Base-by-base conservation (phyloP, 805 yeast species). In the Kuraishia ogatae region DNA sequence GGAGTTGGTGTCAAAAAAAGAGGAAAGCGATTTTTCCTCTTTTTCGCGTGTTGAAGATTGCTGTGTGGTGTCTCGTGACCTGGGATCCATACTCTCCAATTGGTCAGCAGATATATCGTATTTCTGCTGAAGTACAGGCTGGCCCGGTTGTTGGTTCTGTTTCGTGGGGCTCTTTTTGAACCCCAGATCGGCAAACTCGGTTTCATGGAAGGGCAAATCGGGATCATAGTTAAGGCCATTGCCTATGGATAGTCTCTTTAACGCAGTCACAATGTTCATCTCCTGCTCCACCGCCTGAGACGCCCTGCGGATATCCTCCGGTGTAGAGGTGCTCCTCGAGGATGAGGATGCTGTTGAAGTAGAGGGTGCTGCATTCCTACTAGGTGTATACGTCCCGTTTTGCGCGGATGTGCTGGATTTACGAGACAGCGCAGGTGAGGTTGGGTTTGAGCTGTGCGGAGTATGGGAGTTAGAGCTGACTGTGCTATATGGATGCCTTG, bases 261-360 rank as follows among this genome's bases (percentile, higher is more conserved):
- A 71, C 21, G 89, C 87, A 43, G 86, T 82, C 58, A 88, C 88
- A 66, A 84, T 82, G 67, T 83, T 82, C 58, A 86, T 76, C 64
- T 88, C 94, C 57, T 81, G 83, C 62, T 87, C 89, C 50, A 88
- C 80, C 5, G 90, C 89, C 61, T 83, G 83, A 2, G 89, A 91
- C 1, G 96, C 96, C 39, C 80, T 77, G 49, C 74, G 54, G 61
- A 52, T 76, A 73, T 62, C 80, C 71, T 55, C 67, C 24, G 61
- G 66, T 21, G 50, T 47, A 13, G 54, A 24, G 28, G 53, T 39
- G 6, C 5, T 21, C 24, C 49, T 47, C 22, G 49, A 47, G 19
- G 22, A 10, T 5, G 49, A 10, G 49, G 49, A n/a, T 2, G 49
- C 10, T 10, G 49, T 10, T 19, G 49, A 21, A 19, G 21, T 11